phyloP scores from a whole-genome alignment of 306 rosid genomes.

The Trifolium subterraneum region DNA sequence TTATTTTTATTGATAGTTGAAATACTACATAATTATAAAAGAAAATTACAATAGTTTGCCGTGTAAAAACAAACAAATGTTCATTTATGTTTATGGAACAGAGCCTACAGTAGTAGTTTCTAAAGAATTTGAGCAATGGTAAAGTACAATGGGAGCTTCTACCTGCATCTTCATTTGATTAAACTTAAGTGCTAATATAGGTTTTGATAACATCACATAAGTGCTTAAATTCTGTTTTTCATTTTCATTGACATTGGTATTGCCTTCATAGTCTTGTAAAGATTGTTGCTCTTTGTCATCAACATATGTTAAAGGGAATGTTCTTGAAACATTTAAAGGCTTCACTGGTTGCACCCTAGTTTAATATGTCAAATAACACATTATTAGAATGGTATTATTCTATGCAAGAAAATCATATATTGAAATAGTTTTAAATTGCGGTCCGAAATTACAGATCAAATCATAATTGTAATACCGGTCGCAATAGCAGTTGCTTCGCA shows the following conservation, averaged over 20 bases:
- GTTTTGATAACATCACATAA: conserved; percentile 75
- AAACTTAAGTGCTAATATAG: conserved; percentile 78
- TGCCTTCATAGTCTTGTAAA: conserved; percentile 25
- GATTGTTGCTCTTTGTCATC: conserved; percentile 39
- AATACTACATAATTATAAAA: too few relatives aligned
- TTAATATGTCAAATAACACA: background rate
- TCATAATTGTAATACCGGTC: background rate
- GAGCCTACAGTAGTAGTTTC: conserved; percentile 35
- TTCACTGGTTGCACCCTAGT: conserved; percentile 76
- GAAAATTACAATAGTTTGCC: too few relatives aligned
- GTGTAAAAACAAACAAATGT: background rate
- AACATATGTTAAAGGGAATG: conserved; percentile 33
- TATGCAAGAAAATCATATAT: background rate
- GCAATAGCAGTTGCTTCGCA: background rate
- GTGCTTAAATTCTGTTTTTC: conserved; percentile 48
- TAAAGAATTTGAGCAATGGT: conserved; percentile 42
- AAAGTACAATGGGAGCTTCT: conserved; percentile 74
- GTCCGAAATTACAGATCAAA: background rate
- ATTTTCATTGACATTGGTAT: conserved; percentile 25
- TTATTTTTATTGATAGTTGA: too few relatives aligned
- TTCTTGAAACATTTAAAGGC: conserved; percentile 58
- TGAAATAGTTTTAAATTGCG: background rate
- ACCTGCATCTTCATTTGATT: conserved; percentile 86
- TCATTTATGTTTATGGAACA: conserved; percentile 31
- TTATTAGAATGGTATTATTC: background rate